Base-by-base conservation (phyloP, 768 basidiomycete species). In the Russula sp. region DNA sequence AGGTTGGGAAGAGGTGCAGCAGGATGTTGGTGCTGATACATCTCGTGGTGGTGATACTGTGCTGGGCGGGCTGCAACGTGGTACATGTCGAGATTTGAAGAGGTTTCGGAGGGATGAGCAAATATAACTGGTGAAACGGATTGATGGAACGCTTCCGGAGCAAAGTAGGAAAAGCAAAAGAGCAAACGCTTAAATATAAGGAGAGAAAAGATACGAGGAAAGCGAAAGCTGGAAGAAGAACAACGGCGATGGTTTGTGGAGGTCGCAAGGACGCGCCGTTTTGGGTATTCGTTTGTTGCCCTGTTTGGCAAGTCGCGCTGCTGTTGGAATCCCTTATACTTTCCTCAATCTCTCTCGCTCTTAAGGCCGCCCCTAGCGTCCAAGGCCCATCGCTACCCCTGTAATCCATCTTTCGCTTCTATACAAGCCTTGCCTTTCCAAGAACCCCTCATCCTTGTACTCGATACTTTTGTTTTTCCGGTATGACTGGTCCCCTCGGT, bases 1-100 rank as follows among this genome's bases (percentile, higher is more conserved):
- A 90, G 78, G 66, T 70, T 74, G 55, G 64, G 76, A 65, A 67
- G 70, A 35, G 64, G 73, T 52, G 70, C 43, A 32, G 63, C 54
- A 11, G 56, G 34, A 22, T 64, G 63, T n/a, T 59, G 65, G 39
- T 59, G 59, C 65, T 67, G 66, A 35, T 56, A 58, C 64, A 67
- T 67, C 6, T 59, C 66, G 65, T 51, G 51, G 50, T 56, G 42
- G 18, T 56, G 59, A 14, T 58, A 60, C 22, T 63, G 61, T 52
- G 53, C 42, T 9, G 64, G 60, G 58, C 66, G 66, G 13, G 60
- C 8, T 2, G 56, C 11, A 36, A 67, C 60, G 47, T 67, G 66
- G 58, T 57, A 67, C 66, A 67, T 67, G n/a, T 22, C 55, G 42
- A 20, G 57, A 10, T 34, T 60, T 18, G 53, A 52, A 29, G 51